Base-by-base conservation (phyloP, 129 eudicot species). In the Tagetes erecta region DNA sequence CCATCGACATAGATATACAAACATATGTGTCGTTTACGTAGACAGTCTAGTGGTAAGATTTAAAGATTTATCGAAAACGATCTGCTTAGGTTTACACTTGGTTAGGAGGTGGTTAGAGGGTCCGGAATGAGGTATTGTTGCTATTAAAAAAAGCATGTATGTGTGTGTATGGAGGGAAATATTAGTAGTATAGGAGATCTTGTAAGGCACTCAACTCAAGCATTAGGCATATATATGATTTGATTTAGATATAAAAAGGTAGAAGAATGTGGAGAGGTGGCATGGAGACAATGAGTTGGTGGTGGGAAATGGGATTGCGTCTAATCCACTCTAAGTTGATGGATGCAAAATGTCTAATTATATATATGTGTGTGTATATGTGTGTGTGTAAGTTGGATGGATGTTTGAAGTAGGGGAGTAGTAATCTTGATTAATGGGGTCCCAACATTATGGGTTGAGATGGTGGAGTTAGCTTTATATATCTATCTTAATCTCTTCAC, bases 231-330 rank as follows among this genome's bases (percentile, higher is more conserved):
- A 20, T 20, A 20, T 20, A 20, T 20, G 27, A 8, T 6, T 33
- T 14, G 36, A 52, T 39, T 1, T 31, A 57, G 13, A 13, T 52
- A 50, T 8, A 13, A 30, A 40, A 53, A 73, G 66, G 51, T 74
- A 49, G 37, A 39, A 53, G 64, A 74, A 49, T 74, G 71, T 64
- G 31, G 71, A 75, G 79, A 75, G 72, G 79, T 75, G 79, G 79
- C 79, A 40, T 40, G 13, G 8, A 74, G 60, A 46, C 49, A 49
- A 36, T 62, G 78, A 64, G 79, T 75, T 75, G 70, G 70, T 73
- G 58, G 13, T 70, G 74, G 49, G 14, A 33, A 58, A 59, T 73
- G 79, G 80, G 66, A 57, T 76, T 55, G 80, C 80, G 56, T 76
- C 74, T 76, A 76, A 67, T 27, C 38, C 74, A 76, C 80, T 55